Percentiles rank a stretch among this genome's conserved stretches.
Evolutionary conservation across 2,329 filamentous ascomycete genomes (phyloP).

Genomic region (Chrysoporthe deuterocubensis): DNA sequence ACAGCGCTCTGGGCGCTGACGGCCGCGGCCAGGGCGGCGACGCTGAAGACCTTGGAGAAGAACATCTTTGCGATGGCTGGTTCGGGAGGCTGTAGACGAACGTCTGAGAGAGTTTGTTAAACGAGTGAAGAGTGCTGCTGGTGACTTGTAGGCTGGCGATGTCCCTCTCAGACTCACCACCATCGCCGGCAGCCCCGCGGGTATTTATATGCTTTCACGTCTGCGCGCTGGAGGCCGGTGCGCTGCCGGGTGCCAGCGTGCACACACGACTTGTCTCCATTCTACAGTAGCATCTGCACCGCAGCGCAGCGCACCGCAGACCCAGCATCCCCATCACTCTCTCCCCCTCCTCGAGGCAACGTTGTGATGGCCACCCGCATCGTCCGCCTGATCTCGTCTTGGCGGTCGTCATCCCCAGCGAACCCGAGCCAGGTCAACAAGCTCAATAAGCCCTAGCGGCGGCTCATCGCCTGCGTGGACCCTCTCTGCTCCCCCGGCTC

Average conservation of each 20-base stretch:
- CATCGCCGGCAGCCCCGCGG: background rate
- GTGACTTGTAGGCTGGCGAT: background rate
- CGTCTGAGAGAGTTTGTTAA: background rate
- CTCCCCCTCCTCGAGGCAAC: background rate
- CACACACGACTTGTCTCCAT: background rate
- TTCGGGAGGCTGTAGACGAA: background rate
- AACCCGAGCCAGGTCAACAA: background rate
- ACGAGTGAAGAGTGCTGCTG: slow-evolving; percentile 4
- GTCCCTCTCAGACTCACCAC: background rate
- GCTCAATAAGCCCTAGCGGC: background rate
- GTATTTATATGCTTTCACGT: slow-evolving; percentile 17
- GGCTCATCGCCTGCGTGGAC: background rate
- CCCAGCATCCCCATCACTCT: background rate
- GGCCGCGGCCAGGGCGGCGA: slow-evolving; percentile 34
- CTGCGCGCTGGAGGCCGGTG: background rate
- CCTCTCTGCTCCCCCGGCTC: too few species aligned
- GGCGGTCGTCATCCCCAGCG: slow-evolving; percentile 14
- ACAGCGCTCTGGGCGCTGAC: slow-evolving; percentile 31
- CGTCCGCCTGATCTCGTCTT: slow-evolving; percentile 7
- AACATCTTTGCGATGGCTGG: slow-evolving; percentile 29
- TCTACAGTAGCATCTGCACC: background rate
- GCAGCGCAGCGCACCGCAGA: background rate
- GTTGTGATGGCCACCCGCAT: slow-evolving; percentile 15
- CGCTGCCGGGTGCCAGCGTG: too few species aligned
- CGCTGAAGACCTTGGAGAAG: slow-evolving; percentile 34